These are phyloP conservation scores for Umbelopsis sp. DNA, from an alignment of 192 early-diverging fungal genomes.

Conservation along the genomic window DNA sequence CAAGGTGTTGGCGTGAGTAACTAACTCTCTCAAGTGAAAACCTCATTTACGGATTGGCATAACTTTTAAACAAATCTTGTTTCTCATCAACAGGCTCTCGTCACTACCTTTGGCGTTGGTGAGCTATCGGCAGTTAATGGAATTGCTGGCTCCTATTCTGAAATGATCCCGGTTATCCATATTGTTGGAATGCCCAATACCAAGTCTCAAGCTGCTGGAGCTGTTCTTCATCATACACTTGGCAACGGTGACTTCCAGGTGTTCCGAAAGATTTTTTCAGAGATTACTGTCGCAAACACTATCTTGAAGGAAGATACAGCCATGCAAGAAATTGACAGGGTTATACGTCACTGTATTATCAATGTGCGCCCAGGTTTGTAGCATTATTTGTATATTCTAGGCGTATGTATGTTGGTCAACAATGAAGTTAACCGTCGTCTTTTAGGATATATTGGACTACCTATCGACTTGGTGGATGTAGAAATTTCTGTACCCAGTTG, in stretches of 20 bases:
- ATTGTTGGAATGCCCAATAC: constrained; percentile 54
- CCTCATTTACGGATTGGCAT: too few relatives aligned
- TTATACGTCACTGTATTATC: constrained; percentile 35
- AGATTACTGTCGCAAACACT: constrained; percentile 45
- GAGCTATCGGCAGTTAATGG: constrained; percentile 42
- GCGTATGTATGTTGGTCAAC: background rate
- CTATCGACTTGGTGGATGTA: constrained; percentile 42
- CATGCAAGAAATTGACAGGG: constrained; percentile 44
- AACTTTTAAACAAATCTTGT: too few relatives aligned
- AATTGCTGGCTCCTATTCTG: constrained; percentile 50
- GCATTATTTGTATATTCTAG: background rate
- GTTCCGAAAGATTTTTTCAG: constrained; percentile 45
- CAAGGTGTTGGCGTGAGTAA: constrained; percentile 39
- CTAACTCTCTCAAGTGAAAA: too few relatives aligned
- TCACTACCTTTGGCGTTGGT: constrained; percentile 46
- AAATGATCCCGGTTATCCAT: constrained; percentile 55
- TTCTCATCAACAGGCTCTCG: constrained; percentile 20
- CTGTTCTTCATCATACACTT: constrained; percentile 52
- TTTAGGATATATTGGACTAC: constrained; percentile 47
- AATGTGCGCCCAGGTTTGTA: constrained; percentile 33
- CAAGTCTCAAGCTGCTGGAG: constrained; percentile 47
- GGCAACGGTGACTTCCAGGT: constrained; percentile 57
- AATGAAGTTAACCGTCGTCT: background rate
- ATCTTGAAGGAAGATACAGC: constrained; percentile 38
- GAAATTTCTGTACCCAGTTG: constrained; percentile 30